Percentiles rank a stretch among this genome's conserved stretches.
phyloP scores from a whole-genome alignment of 2,329 filamentous ascomycete genomes.

The Chrysosporium queenslandicum region DNA sequence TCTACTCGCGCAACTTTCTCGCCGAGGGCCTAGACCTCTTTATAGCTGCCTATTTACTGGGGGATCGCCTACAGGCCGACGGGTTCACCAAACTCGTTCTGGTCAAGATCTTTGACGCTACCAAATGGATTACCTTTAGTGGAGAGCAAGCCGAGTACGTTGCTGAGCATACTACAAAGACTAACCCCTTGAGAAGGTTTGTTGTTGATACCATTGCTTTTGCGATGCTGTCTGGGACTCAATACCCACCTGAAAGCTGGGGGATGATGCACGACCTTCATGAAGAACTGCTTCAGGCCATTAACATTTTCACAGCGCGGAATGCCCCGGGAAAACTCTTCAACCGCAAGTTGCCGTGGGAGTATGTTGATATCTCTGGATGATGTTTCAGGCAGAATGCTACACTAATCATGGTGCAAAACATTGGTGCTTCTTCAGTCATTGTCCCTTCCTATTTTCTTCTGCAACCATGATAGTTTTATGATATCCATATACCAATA shows the following conservation, averaged over 20 bases:
- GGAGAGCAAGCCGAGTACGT: conserved; percentile 11
- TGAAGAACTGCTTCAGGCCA: conserved; percentile 7
- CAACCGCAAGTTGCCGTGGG: background rate
- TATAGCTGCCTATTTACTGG: conserved; percentile 10
- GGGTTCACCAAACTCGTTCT: conserved; percentile 5
- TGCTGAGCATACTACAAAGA: conserved; percentile 7
- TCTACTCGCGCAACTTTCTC: conserved; percentile 12
- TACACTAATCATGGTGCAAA: background rate
- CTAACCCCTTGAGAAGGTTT: conserved; percentile 10
- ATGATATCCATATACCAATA: background rate
- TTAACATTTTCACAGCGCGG: background rate
- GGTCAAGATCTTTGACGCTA: conserved; percentile 8
- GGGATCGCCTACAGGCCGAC: conserved; percentile 8
- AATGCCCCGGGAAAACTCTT: conserved; percentile 1
- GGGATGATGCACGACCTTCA: conserved; percentile 6
- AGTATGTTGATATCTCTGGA: background rate
- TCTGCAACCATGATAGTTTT: background rate
- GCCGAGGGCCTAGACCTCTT: background rate
- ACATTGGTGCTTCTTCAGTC: background rate
- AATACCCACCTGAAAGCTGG: conserved; percentile 4
- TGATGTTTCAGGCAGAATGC: background rate
- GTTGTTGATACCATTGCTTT: conserved; percentile 13
- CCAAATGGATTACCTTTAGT: conserved; percentile 3
- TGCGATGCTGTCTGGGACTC: background rate
- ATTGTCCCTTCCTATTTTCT: background rate